These are phyloP conservation scores for Camellia lanceoleosa DNA, from an alignment of 148 eudicot genomes.

Conservation along the genomic window DNA sequence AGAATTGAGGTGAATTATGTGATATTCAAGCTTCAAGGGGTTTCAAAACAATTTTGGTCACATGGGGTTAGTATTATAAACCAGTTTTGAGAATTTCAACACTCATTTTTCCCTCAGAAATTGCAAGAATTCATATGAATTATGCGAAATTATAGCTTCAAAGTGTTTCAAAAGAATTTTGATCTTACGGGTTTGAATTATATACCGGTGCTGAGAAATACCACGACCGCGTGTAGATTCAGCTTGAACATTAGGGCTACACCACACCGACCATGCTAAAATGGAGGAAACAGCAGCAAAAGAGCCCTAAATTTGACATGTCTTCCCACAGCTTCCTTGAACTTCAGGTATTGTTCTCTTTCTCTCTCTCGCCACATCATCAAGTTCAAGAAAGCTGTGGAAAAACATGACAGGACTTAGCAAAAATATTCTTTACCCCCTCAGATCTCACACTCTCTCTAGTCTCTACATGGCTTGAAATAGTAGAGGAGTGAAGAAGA, in stretches of 20 bases:
- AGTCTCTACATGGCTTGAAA: background rate
- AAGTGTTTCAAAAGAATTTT: background rate
- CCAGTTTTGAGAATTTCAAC: too few species aligned
- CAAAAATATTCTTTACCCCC: background rate
- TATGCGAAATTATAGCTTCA: background rate
- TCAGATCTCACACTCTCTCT: conserved; percentile 4
- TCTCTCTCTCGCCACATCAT: background rate
- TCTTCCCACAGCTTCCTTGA: conserved; percentile 81
- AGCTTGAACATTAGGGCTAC: background rate
- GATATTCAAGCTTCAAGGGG: background rate
- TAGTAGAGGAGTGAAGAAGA: background rate
- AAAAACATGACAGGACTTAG: conserved; percentile 63
- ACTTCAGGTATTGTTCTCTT: conserved; percentile 28
- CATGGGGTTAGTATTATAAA: too few species aligned
- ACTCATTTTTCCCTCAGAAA: background rate
- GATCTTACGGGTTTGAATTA: conserved; percentile 5
- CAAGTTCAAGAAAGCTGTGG: conserved; percentile 96
- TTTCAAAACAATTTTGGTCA: too few species aligned
- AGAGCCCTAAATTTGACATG: conserved; percentile 49
- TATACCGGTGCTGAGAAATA: conserved; percentile 7
- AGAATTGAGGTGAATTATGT: background rate
- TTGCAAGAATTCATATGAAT: background rate
- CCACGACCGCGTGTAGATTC: background rate
- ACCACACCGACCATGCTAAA: background rate
- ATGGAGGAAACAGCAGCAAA: too few species aligned